phyloP scores from a whole-genome alignment of 768 basidiomycete genomes.

The Dendrothele bispora region DNA sequence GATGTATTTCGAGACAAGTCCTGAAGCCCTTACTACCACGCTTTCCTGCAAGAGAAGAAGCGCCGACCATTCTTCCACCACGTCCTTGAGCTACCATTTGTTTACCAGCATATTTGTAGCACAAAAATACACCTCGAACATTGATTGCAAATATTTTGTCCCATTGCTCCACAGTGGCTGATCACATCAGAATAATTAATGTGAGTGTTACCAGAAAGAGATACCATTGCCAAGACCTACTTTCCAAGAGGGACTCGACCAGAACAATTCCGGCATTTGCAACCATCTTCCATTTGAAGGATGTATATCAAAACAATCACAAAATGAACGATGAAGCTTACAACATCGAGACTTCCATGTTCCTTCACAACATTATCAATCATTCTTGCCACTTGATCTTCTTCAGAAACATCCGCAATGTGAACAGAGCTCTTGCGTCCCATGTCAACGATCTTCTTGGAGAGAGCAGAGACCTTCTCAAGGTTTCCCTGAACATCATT shows the following conservation, averaged over 20 bases:
- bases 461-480: neutral
- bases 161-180: slow-evolving; percentile 12
- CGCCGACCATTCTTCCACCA: slow-evolving; percentile 35
- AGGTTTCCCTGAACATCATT: slow-evolving; percentile 24
- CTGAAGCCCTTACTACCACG: slow-evolving; percentile 14
- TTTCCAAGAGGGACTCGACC: neutral
- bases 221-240: neutral
- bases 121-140: slow-evolving; percentile 28
- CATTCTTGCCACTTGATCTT: slow-evolving; percentile 32
- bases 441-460: neutral
- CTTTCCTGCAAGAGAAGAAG: slow-evolving; percentile 10
- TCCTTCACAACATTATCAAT: slow-evolving; percentile 14
- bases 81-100: slow-evolving; percentile 37
- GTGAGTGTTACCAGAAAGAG: neutral
- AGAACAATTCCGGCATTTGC: slow-evolving; percentile 21
- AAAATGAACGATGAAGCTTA: slow-evolving; percentile 12
- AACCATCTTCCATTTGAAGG: slow-evolving; percentile 16
- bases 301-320: neutral
- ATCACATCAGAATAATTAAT: neutral
- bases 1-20: neutral
- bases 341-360: slow-evolving; percentile 37
- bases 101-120: slow-evolving; percentile 35
- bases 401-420: slow-evolving; percentile 28
- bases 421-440: neutral
- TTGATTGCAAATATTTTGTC: slow-evolving; percentile 28